These are phyloP conservation scores for Dictyostelium citrinum DNA, from an alignment of 78 protist species.

Conservation along the genomic window DNA sequence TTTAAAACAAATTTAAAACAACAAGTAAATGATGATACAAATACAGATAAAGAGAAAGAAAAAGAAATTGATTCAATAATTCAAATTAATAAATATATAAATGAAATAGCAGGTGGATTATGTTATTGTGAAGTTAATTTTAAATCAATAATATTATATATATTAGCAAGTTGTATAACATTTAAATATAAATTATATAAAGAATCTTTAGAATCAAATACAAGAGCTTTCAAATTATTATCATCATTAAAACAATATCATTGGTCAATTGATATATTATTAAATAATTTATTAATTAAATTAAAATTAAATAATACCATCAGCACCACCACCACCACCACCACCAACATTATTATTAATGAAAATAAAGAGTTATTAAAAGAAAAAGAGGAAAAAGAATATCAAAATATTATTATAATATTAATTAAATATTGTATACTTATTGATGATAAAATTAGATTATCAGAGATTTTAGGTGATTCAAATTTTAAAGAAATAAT, in stretches of 20 bases:
- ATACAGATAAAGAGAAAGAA: not conserved
- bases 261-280: not conserved
- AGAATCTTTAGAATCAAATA: not conserved
- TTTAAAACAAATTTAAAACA: not conserved
- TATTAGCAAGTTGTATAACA: constrained; percentile 3
- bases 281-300: not conserved
- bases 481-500: too few relatives aligned
- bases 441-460: constrained; percentile 1
- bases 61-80: not conserved
- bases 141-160: constrained; percentile 24
- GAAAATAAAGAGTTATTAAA: not conserved
- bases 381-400: not conserved
- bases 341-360: not conserved
- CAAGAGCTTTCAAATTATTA: constrained; percentile 14
- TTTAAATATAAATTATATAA: not conserved
- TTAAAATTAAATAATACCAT: not conserved
- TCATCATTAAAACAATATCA: not conserved
- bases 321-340: not conserved
- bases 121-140: not conserved
- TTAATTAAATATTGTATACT: not conserved
- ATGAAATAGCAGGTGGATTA: constrained; percentile 60
- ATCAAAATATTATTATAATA: not conserved
- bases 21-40: not conserved
- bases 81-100: not conserved
- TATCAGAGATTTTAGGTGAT: not conserved